phyloP scores from a whole-genome alignment of 768 basidiomycete species.

The Tricholoma terreum region DNA sequence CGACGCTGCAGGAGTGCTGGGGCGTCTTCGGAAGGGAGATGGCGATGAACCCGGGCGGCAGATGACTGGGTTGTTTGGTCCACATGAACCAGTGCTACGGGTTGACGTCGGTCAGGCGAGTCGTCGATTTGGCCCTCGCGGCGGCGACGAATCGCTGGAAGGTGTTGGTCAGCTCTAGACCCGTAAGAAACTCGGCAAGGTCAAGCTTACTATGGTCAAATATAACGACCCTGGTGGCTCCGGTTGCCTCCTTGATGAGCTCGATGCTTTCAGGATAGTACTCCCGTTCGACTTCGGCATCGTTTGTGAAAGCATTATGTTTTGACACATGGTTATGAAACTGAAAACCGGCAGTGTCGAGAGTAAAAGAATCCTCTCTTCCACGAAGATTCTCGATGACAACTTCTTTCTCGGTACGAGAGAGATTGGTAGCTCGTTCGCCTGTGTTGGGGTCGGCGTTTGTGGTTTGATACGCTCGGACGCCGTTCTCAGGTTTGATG shows the following conservation, averaged over 20 bases:
- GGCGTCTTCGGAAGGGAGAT: constrained; percentile 46
- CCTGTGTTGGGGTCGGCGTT: constrained; percentile 34
- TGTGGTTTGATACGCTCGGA: constrained; percentile 35
- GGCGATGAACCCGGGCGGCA: constrained; percentile 44
- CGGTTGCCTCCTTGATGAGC: constrained; percentile 53
- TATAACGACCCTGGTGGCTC: constrained; percentile 53
- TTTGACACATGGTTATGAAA: constrained; percentile 27
- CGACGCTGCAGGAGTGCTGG: constrained; percentile 42
- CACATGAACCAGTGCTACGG: constrained; percentile 44
- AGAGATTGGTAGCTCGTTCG: constrained; percentile 22
- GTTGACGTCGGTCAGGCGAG: constrained; percentile 38
- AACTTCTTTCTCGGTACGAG: constrained; percentile 21
- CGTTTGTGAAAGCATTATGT: constrained; percentile 44
- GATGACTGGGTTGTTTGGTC: constrained; percentile 51
- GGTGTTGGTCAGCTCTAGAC: neutral
- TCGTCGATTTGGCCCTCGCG: constrained; percentile 36
- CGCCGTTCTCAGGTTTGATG: constrained; percentile 36
- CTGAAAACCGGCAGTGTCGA: constrained; percentile 54
- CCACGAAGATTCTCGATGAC: constrained; percentile 55
- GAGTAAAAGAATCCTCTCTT: constrained; percentile 38
- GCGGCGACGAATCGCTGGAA: constrained; percentile 42
- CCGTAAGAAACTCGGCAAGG: neutral
- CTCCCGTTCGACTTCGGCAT: constrained; percentile 43
- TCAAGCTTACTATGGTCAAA: constrained; percentile 57
- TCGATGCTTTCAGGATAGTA: constrained; percentile 60